These are phyloP conservation scores for Elsinoe perseae DNA, from an alignment of 2,329 filamentous ascomycete species.

Conservation along the genomic window DNA sequence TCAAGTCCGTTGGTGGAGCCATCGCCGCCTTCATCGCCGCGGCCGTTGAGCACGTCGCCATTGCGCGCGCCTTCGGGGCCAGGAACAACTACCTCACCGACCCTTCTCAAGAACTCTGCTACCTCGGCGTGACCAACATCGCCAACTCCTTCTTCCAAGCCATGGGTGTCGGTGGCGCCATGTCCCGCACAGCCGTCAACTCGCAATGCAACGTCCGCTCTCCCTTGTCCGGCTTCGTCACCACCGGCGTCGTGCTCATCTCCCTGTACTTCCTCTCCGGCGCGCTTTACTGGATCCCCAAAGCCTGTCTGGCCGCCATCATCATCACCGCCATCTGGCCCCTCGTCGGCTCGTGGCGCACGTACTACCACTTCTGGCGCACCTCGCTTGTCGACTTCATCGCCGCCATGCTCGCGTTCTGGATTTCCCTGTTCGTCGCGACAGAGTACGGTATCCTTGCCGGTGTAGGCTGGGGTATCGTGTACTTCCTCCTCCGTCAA, in stretches of 20 bases:
- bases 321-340: constrained; percentile 60
- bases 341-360: constrained; percentile 50
- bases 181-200: constrained; percentile 61
- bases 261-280: constrained; percentile 55
- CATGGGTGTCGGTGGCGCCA: constrained; percentile 59
- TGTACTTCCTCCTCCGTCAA: constrained; percentile 51
- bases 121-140: constrained; percentile 55
- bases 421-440: constrained; percentile 55
- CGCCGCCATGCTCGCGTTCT: constrained; percentile 55
- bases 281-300: constrained; percentile 60
- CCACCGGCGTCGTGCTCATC: constrained; percentile 53
- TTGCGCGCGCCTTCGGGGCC: constrained; percentile 56
- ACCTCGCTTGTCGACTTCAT: constrained; percentile 58
- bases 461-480: constrained; percentile 45
- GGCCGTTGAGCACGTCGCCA: constrained; percentile 56
- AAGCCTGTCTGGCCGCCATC: constrained; percentile 56
- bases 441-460: constrained; percentile 53
- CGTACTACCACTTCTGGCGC: constrained; percentile 58
- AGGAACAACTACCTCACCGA: constrained; percentile 57
- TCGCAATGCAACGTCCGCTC: constrained; percentile 56
- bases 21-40: constrained; percentile 56
- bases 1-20: constrained; percentile 46
- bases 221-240: constrained; percentile 53
- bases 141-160: constrained; percentile 55
- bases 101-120: constrained; percentile 58